Evolutionary conservation across 768 basidiomycete genomes (phyloP).

Genomic region (Phanerodontia chrysosporium): DNA sequence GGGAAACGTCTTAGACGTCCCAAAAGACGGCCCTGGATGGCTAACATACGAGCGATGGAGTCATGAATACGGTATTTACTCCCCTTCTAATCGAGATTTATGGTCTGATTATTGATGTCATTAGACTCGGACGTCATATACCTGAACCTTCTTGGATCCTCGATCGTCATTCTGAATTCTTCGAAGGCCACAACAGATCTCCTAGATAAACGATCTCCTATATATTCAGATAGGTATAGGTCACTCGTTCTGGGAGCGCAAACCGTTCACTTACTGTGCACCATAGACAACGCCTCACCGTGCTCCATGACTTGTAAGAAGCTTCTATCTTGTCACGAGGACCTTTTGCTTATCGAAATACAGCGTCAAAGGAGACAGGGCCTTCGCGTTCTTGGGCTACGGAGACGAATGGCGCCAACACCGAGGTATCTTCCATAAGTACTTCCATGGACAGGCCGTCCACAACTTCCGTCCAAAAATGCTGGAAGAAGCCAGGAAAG

Average conservation of each 20-base stretch:
- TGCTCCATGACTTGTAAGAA: neutral
- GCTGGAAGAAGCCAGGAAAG: constrained; percentile 20
- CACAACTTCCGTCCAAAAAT: constrained; percentile 12
- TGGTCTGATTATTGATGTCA: neutral
- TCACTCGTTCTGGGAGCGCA: neutral
- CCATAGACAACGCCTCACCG: neutral
- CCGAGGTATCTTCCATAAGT: constrained; percentile 1
- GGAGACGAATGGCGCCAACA: neutral
- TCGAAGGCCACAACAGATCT: neutral
- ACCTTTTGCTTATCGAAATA: neutral
- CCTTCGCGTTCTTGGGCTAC: neutral
- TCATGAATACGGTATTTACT: constrained; percentile 2
- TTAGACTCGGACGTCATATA: constrained; percentile 2
- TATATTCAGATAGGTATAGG: neutral
- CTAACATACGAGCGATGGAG: constrained; percentile 15
- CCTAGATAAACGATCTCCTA: neutral
- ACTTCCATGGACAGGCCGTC: neutral
- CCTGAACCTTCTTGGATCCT: neutral
- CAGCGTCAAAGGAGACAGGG: neutral
- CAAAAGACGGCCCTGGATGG: constrained; percentile 8
- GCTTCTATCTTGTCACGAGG: neutral
- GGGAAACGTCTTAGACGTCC: constrained; percentile 20
- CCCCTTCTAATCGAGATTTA: neutral
- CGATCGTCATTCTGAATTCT: neutral
- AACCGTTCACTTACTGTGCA: neutral